These are phyloP conservation scores for Trichoderma citrinoviride DNA, from an alignment of 2,329 filamentous ascomycete genomes.

Conservation along the genomic window DNA sequence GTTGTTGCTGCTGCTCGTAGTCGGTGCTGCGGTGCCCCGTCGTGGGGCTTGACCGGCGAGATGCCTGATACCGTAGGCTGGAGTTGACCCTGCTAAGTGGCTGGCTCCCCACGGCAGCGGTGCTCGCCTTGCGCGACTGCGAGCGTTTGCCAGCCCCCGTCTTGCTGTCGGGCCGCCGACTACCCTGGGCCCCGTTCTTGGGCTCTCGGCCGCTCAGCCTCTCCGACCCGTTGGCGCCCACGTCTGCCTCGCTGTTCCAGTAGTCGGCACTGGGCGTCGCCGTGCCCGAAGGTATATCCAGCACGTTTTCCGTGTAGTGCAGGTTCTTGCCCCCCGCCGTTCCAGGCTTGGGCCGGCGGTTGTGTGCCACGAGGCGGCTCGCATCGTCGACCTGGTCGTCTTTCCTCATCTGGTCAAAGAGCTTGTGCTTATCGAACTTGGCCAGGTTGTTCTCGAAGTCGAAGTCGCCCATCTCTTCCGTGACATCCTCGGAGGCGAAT, in stretches of 20 bases:
- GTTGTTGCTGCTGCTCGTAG: constrained; percentile 38
- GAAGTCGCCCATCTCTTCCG: constrained; percentile 91
- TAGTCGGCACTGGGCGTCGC: constrained; percentile 47
- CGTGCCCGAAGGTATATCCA: constrained; percentile 56
- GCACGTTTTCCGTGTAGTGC: constrained; percentile 87
- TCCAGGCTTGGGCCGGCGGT: constrained; percentile 66
- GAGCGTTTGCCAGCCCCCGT: constrained; percentile 48
- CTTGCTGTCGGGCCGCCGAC: constrained; percentile 53
- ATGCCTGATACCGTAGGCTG: constrained; percentile 38
- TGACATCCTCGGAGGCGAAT: constrained; percentile 95
- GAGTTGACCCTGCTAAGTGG: constrained; percentile 51
- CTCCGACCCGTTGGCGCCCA: constrained; percentile 50
- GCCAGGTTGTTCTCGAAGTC: constrained; percentile 87
- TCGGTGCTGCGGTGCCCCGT: constrained; percentile 37
- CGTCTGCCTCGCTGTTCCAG: constrained; percentile 75
- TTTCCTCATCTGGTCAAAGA: constrained; percentile 89
- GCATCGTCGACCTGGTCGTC: constrained; percentile 88
- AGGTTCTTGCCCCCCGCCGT: constrained; percentile 83
- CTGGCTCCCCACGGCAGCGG: constrained; percentile 38
- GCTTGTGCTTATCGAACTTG: constrained; percentile 88
- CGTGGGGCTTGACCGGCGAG: constrained; percentile 33
- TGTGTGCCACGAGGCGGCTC: constrained; percentile 86
- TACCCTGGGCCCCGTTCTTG: constrained; percentile 48
- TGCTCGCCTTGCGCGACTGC: constrained; percentile 57
- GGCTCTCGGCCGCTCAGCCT: constrained; percentile 49